Conservation (phyloP, 2,329 filamentous ascomycete species). For the Rutstroemia sydowiana region DNA sequence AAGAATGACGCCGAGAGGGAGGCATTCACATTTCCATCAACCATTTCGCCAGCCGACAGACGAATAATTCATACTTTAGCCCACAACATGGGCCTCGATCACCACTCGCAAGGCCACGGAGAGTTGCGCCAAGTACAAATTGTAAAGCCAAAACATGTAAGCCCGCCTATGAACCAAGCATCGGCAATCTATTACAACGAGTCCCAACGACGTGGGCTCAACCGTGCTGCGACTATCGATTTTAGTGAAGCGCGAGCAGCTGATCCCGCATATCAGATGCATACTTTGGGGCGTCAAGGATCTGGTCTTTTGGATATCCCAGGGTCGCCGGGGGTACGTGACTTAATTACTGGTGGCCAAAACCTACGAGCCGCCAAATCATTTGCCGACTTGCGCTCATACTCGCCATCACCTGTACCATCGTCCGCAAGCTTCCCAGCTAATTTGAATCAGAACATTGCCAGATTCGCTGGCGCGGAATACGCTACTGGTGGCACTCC, state of each 20-base stretch:
- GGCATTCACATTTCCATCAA: slow-evolving; percentile 74
- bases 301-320: slow-evolving; percentile 78
- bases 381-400: slow-evolving; percentile 89
- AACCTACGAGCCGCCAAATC: slow-evolving; percentile 92
- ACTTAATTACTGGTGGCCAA: slow-evolving; percentile 55
- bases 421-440: slow-evolving; percentile 84
- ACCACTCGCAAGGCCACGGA: slow-evolving; percentile 81
- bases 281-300: slow-evolving; percentile 70
- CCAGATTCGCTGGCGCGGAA: slow-evolving; percentile 47
- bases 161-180: slow-evolving; percentile 34
- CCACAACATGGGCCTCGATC: slow-evolving; percentile 88
- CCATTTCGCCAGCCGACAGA: slow-evolving; percentile 74
- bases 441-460: slow-evolving; percentile 54
- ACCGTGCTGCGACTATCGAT: slow-evolving; percentile 93
- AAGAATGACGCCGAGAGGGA: slow-evolving; percentile 72
- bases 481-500: slow-evolving; percentile 58
- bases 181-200: slow-evolving; percentile 54
- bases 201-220: slow-evolving; percentile 74
- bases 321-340: slow-evolving; percentile 61
- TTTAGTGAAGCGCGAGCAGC: slow-evolving; percentile 74
- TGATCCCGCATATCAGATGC: slow-evolving; percentile 60
- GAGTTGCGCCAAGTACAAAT: slow-evolving; percentile 88
- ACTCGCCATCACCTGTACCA: slow-evolving; percentile 85
- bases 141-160: slow-evolving; percentile 46
- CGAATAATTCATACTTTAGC: slow-evolving; percentile 89